Conservation (phyloP, 352 stramenopile species). For the Pythium rhizo-oryzae region DNA sequence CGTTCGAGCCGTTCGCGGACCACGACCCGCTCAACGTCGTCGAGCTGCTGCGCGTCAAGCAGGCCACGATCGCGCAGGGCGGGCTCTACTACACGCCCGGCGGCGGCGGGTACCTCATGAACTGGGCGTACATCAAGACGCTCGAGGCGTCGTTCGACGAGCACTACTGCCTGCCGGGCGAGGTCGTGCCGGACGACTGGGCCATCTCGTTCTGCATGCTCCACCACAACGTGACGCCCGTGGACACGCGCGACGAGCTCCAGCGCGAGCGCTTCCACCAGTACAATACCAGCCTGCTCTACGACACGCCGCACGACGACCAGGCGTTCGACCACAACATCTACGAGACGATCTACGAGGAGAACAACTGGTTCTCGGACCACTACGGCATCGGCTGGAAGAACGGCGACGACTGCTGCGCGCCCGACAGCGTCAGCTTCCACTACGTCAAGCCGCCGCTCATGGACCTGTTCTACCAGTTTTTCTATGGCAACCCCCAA, state of each 20-base stretch:
- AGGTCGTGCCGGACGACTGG: slow-evolving; percentile 83
- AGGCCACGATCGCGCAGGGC: slow-evolving; percentile 48
- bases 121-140: slow-evolving; percentile 76
- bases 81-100: slow-evolving; percentile 85
- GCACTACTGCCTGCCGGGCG: slow-evolving; percentile 67
- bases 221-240: slow-evolving; percentile 60
- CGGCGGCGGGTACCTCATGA: slow-evolving; percentile 83
- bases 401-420: slow-evolving; percentile 75
- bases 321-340: slow-evolving; percentile 72
- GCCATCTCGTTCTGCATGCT: slow-evolving; percentile 89
- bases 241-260: slow-evolving; percentile 70
- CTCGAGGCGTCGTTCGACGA: slow-evolving; percentile 75
- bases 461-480: slow-evolving; percentile 87
- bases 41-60: slow-evolving; percentile 51
- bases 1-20: slow-evolving; percentile 69
- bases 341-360: slow-evolving; percentile 79
- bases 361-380: slow-evolving; percentile 91
- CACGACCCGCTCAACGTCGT: slow-evolving; percentile 61
- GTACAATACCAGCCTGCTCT: slow-evolving; percentile 79
- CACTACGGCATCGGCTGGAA: slow-evolving; percentile 81
- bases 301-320: slow-evolving; percentile 65
- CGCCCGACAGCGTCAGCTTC: slow-evolving; percentile 79
- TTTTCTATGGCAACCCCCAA: slow-evolving; percentile 58
- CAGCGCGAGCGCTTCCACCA: slow-evolving; percentile 85
- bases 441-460: slow-evolving; percentile 87